A percentile compares a stretch with the other conserved stretches of the same genome.
Conservation (phyloP, 2,329 filamentous ascomycete species). For the Diplocarpon mali region DNA sequence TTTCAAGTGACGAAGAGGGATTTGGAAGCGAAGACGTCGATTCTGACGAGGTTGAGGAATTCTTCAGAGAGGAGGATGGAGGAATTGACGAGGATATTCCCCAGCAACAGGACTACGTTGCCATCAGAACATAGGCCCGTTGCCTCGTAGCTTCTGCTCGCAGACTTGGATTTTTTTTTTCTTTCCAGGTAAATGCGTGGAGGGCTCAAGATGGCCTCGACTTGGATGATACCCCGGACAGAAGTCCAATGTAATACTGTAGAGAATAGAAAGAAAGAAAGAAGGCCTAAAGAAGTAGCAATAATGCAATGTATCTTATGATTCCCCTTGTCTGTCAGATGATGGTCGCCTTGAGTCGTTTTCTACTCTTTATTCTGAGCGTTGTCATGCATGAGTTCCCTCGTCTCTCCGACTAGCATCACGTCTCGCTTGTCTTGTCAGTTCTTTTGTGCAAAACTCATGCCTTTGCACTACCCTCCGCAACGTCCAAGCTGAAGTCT, state of each 20-base stretch:
- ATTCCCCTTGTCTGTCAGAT: too few relatives aligned
- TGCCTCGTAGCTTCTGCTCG: not conserved
- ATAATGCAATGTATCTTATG: not conserved
- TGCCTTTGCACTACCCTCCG: too few relatives aligned
- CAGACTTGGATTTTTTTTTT: not conserved
- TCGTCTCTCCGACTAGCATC: too few relatives aligned
- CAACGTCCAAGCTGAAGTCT: too few relatives aligned
- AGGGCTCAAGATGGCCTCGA: not conserved
- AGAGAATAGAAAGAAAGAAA: constrained; percentile 2
- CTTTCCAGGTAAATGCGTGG: not conserved
- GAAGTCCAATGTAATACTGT: not conserved
- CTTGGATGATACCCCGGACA: not conserved
- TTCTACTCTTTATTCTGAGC: too few relatives aligned
- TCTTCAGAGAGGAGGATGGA: constrained; percentile 44
- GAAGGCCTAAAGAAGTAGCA: not conserved
- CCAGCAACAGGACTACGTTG: constrained; percentile 48
- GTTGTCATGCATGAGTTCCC: too few relatives aligned
- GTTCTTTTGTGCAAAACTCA: too few relatives aligned
- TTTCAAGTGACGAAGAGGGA: constrained; percentile 69
- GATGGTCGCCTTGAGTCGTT: too few relatives aligned
- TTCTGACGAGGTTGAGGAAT: constrained; percentile 62
- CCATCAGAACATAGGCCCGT: constrained; percentile 30
- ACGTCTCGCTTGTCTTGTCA: too few relatives aligned
- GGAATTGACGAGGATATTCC: constrained; percentile 42
- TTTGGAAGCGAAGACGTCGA: constrained; percentile 69